A percentile compares a stretch with the other conserved stretches of the same genome.
Conservation (phyloP, 495 filamentous ascomycete genomes). For the Astrocystis sublimbata region DNA sequence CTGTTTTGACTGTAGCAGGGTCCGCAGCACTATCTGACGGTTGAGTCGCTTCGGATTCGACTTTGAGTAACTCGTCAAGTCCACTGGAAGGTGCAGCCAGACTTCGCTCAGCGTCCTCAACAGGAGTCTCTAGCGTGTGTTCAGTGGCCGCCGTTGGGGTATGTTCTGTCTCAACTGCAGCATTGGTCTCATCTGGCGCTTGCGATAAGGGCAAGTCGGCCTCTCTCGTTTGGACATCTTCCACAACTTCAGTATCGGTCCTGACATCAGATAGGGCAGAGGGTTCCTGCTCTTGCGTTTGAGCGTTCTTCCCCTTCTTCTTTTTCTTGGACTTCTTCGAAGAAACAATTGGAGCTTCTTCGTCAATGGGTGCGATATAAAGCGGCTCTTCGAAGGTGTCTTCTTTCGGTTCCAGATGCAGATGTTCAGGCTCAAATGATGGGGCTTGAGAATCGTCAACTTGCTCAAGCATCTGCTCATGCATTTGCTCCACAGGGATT, state of each 20-base stretch:
- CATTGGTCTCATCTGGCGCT: not conserved
- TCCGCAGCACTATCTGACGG: not conserved
- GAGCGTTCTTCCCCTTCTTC: slow-evolving; percentile 1
- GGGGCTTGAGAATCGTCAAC: not conserved
- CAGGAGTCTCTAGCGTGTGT: not conserved
- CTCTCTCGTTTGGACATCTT: not conserved
- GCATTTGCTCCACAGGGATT: not conserved
- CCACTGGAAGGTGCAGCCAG: not conserved
- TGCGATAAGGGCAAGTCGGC: not conserved
- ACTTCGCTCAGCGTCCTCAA: not conserved
- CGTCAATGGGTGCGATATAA: not conserved
- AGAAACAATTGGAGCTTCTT: not conserved
- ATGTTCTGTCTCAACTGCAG: not conserved
- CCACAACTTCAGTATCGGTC: not conserved
- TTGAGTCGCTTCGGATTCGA: not conserved
- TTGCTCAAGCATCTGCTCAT: not conserved
- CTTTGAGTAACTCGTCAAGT: not conserved
- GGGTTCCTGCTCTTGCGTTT: not conserved
- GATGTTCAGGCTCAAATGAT: not conserved
- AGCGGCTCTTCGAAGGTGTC: not conserved
- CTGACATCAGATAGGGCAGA: not conserved
- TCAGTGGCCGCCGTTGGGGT: not conserved
- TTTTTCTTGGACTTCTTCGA: slow-evolving; percentile 31
- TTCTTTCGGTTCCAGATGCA: not conserved
- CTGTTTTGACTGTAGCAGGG: not conserved